phyloP scores from a whole-genome alignment of 345 rosid genomes.

The Jatropha curcas region DNA sequence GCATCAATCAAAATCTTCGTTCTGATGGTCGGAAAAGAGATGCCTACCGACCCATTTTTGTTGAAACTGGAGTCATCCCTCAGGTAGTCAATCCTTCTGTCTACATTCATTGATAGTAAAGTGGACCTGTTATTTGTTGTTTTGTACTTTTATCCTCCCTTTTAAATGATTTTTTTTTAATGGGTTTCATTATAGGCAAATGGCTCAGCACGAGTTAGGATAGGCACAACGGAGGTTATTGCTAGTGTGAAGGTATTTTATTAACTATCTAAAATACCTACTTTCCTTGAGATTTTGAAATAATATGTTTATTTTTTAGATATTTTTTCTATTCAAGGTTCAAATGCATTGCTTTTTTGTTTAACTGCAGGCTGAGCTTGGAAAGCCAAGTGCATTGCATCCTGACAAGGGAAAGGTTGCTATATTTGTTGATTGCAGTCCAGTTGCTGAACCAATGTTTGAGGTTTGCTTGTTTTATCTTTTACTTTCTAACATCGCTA shows the following conservation, averaged over 20 bases:
- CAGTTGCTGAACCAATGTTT: constrained; percentile 78
- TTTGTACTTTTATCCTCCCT: not conserved
- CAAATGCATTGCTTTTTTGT: constrained; percentile 10
- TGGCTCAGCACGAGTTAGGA: constrained; percentile 80
- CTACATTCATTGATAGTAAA: not conserved
- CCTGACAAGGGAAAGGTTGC: constrained; percentile 87
- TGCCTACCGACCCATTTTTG: constrained; percentile 61
- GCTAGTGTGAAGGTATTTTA: constrained; percentile 83
- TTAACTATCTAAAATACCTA: not conserved
- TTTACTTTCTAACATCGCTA: not conserved
- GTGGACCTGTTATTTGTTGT: not conserved
- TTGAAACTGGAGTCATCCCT: constrained; percentile 84
- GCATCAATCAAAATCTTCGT: constrained; percentile 80
- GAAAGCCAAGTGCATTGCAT: constrained; percentile 68
- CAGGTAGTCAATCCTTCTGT: constrained; percentile 49
- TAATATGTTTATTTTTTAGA: not conserved
- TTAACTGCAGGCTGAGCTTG: constrained; percentile 75
- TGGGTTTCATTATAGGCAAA: constrained; percentile 54
- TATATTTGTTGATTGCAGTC: constrained; percentile 78
- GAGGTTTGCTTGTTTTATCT: constrained; percentile 51
- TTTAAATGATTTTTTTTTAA: not conserved
- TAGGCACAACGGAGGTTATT: constrained; percentile 88
- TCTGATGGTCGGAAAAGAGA: constrained; percentile 73
- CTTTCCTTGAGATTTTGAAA: not conserved
- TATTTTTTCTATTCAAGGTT: not conserved